A percentile compares a stretch with the other conserved stretches of the same genome.
phyloP scores from a whole-genome alignment of 2,329 filamentous ascomycete genomes.

The Fusarium kyushuense region DNA sequence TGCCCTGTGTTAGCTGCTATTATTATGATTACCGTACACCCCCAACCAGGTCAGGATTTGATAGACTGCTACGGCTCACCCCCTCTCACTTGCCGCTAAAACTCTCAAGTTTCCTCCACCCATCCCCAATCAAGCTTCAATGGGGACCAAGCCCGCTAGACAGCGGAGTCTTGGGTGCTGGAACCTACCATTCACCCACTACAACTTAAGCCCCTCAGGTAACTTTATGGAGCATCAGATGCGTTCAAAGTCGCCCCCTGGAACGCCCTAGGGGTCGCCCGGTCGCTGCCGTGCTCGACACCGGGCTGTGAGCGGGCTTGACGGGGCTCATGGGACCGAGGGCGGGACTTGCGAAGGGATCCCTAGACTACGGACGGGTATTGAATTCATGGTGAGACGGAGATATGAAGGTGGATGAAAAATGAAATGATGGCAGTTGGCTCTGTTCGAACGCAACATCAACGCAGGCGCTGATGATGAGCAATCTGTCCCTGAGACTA shows the following conservation, averaged over 20 bases:
- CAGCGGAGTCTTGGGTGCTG: constrained; percentile 35
- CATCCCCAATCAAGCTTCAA: constrained; percentile 37
- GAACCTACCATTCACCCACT: constrained; percentile 42
- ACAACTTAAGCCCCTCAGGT: constrained; percentile 25
- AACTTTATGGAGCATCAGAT: constrained; percentile 28
- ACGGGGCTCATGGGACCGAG: constrained; percentile 23
- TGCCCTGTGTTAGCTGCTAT: constrained; percentile 33
- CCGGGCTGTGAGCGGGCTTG: constrained; percentile 10
- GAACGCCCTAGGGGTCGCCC: constrained; percentile 32
- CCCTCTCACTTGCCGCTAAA: constrained; percentile 36
- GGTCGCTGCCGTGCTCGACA: constrained; percentile 23
- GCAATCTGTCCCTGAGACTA: constrained; percentile 18
- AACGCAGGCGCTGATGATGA: constrained; percentile 9
- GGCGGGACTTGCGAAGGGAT: constrained; percentile 29
- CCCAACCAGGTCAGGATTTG: not conserved
- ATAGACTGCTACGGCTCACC: constrained; percentile 3
- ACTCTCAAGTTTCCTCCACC: constrained; percentile 32
- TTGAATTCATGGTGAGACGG: constrained; percentile 16
- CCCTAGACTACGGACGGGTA: constrained; percentile 9
- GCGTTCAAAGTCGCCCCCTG: constrained; percentile 35
- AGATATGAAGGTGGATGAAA: constrained; percentile 1
- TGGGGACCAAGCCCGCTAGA: constrained; percentile 30
- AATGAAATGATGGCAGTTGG: constrained; percentile 9
- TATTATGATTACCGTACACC: constrained; percentile 12
- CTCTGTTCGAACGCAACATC: not conserved